Percentiles rank a stretch among this genome's conserved stretches.
Conservation (phyloP, 805 yeast species). For the Zygosaccharomyces pseudorouxii region DNA sequence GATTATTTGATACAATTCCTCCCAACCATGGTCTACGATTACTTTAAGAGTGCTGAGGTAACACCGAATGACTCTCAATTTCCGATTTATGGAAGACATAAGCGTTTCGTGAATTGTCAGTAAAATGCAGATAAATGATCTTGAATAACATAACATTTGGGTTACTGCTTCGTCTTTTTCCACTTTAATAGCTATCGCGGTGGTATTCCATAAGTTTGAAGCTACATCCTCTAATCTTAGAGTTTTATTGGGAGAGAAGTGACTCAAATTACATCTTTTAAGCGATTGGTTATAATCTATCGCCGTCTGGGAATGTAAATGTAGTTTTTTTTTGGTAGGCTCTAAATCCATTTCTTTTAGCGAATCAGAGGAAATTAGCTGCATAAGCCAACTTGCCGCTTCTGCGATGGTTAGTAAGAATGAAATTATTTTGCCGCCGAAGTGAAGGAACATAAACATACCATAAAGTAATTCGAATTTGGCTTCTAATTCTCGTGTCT, state of each 20-base stretch:
- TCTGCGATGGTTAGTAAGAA: constrained; percentile 13
- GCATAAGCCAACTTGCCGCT: constrained; percentile 22
- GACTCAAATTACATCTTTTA: constrained; percentile 20
- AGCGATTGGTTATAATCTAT: constrained; percentile 33
- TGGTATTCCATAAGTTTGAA: constrained; percentile 38
- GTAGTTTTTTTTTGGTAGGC: constrained; percentile 16
- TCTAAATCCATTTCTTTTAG: background rate
- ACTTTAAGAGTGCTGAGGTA: constrained; percentile 29
- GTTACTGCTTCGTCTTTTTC: constrained; percentile 12
- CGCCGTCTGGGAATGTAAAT: constrained; percentile 30
- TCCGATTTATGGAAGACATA: constrained; percentile 20
- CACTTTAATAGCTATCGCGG: constrained; percentile 28
- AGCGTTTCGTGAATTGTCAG: constrained; percentile 34
- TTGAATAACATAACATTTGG: constrained; percentile 19
- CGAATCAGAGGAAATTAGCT: constrained; percentile 9
- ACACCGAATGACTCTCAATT: constrained; percentile 34
- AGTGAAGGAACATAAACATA: constrained; percentile 8
- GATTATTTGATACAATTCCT: constrained; percentile 16
- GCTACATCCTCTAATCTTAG: constrained; percentile 31
- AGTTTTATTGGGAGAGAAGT: constrained; percentile 17
- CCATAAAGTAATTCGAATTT: constrained; percentile 24
- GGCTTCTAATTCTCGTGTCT: constrained; percentile 18
- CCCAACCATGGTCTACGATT: constrained; percentile 27
- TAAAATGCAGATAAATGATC: constrained; percentile 33
- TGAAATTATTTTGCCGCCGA: background rate